Base-by-base conservation (phyloP, 176 grass and related monocot genomes). In the Raddia guianensis region DNA sequence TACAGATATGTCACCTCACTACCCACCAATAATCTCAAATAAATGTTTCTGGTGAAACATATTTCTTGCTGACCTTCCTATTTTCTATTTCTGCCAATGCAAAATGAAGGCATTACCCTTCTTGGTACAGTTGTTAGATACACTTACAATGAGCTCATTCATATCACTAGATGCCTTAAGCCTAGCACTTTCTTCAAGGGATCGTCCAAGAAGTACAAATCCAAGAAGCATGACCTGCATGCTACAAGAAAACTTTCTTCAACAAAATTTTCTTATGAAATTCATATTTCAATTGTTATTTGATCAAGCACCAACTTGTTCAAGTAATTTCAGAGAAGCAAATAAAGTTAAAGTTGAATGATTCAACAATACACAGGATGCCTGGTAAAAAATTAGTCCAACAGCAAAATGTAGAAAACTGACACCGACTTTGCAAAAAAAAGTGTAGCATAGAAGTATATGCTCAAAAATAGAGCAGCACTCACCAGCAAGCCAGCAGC, bases 221-320 rank as follows among this genome's bases (percentile, higher is more conserved):
- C 95, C 95, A 69, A 98, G 95, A 94, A 98, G 92, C 95, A 98
- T 98, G 63, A 98, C 92, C 95, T 98, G 92, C 90, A 90, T 90
- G 84, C 94, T 97, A 97, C 84, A 97, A 85, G 58, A 87, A 32
- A 87, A 83, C 37, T 84, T 88, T 60, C 85, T 89, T 97, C n/a
- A 91, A 90, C 59, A 72, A 74, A 72, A 27, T 46, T 40, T 45
- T 43, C 6, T 21, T 37, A 49, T 14, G 55, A 59, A 55, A 35
- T 61, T 61, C 19, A 4, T 7, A 52, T 33, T 6, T 80, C 70
- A 85, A 71, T 21, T 68, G 46, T 73, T 79, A 50, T 80, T 59
- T 49, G 20, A 74, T 75, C 60, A 73, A 66, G 8, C 18, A 4
- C 5, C 57, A 83, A 65, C 65, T 72, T 9, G 15, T 44, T 58